phyloP scores from a whole-genome alignment of 495 filamentous ascomycete species.

The Rostrohypoxylon terebratum region DNA sequence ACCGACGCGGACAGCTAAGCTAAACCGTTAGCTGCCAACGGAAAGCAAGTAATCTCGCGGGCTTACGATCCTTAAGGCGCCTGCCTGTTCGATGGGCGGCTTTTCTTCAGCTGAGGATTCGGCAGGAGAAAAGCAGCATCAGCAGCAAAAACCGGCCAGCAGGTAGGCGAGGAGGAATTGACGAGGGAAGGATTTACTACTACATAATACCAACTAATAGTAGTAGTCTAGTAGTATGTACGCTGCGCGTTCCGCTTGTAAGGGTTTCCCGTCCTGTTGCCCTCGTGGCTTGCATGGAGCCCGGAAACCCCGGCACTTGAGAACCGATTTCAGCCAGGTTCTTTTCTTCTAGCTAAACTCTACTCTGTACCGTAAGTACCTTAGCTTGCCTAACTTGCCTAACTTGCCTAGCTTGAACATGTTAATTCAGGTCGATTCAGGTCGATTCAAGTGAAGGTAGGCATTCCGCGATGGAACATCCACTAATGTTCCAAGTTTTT shows the following conservation, averaged over 20 bases:
- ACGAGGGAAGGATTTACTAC: neutral
- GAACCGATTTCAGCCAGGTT: neutral
- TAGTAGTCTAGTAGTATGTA: too few species aligned
- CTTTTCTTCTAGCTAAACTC: neutral
- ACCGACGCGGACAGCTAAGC: neutral
- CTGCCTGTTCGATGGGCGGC: too few species aligned
- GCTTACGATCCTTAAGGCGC: too few species aligned
- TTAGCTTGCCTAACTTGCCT: too few species aligned
- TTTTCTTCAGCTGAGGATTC: slow-evolving; percentile 9
- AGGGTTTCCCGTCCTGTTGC: slow-evolving; percentile 31
- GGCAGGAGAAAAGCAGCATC: neutral
- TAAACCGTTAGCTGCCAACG: slow-evolving; percentile 9
- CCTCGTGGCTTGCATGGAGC: slow-evolving; percentile 45
- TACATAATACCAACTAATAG: too few species aligned
- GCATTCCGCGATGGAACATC: too few species aligned
- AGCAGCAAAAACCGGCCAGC: neutral
- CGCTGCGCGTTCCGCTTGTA: slow-evolving; percentile 4
- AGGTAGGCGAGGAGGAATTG: neutral
- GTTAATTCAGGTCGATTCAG: too few species aligned
- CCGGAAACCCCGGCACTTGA: slow-evolving; percentile 40
- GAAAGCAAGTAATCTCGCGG: neutral
- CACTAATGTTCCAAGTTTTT: too few species aligned
- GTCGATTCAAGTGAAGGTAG: too few species aligned
- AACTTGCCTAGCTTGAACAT: too few species aligned
- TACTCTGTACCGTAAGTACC: too few species aligned